Evolutionary conservation across 345 rosid genomes (phyloP).

Genomic region (Brassica cretica): DNA sequence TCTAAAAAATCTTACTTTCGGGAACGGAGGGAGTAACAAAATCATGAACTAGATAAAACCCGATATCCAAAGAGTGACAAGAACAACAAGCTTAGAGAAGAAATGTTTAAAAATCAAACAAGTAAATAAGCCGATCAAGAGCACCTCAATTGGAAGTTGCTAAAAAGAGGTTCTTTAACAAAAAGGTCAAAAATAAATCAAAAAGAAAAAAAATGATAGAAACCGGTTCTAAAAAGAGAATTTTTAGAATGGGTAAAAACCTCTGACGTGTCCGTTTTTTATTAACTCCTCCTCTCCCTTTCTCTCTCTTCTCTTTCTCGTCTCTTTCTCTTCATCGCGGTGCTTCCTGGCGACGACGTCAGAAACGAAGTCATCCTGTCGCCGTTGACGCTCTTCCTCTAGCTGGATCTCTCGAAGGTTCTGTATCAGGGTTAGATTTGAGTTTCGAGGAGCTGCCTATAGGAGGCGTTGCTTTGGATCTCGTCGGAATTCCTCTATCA

Average conservation of each 20-base stretch:
- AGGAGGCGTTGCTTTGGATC: conserved; percentile 32
- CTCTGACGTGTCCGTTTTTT: no score
- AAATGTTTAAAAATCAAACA: neutral
- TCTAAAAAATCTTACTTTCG: no score
- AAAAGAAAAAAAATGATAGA: no score
- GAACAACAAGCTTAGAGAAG: neutral
- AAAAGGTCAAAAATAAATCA: no score
- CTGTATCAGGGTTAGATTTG: conserved; percentile 9
- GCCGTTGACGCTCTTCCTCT: conserved; percentile 15
- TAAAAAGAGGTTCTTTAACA: no score
- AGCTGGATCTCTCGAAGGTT: conserved; percentile 33
- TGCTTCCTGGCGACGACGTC: conserved; percentile 33
- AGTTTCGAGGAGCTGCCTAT: conserved; percentile 21
- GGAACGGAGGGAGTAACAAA: neutral
- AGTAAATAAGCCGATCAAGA: neutral
- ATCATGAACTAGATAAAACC: neutral
- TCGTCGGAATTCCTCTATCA: conserved; percentile 18
- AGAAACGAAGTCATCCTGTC: conserved; percentile 33
- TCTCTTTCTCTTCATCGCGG: conserved; percentile 4
- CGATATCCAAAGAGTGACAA: neutral
- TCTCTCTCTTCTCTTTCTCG: no score
- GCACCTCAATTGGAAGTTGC: no score
- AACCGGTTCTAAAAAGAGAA: no score
- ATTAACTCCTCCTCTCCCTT: no score
- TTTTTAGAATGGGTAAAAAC: no score